phyloP scores from a whole-genome alignment of 2,329 filamentous ascomycete species.

The Trichoderma citrinoviride region DNA sequence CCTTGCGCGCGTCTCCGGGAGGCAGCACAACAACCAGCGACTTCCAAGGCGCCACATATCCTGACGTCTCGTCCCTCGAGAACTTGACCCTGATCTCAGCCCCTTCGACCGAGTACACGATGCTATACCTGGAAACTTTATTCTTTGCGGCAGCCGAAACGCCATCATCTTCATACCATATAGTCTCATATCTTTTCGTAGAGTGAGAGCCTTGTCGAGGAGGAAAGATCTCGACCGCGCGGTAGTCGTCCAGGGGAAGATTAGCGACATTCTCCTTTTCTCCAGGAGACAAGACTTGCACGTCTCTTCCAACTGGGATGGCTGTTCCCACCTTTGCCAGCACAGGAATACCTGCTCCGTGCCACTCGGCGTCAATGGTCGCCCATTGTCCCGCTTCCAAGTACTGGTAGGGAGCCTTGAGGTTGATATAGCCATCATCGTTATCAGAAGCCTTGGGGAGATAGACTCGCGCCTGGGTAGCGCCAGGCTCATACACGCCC shows the following conservation, averaged over 20 bases:
- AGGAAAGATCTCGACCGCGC: constrained; percentile 45
- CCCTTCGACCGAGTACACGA: constrained; percentile 29
- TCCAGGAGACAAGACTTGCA: constrained; percentile 37
- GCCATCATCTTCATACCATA: constrained; percentile 42
- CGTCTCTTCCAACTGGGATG: constrained; percentile 39
- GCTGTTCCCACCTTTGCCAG: constrained; percentile 41
- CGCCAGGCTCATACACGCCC: constrained; percentile 63
- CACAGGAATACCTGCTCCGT: constrained; percentile 41
- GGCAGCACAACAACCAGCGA: constrained; percentile 34
- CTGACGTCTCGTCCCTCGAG: constrained; percentile 32
- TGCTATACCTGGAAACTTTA: constrained; percentile 34
- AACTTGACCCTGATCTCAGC: constrained; percentile 31
- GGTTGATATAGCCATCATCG: constrained; percentile 60
- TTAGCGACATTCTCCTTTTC: constrained; percentile 40
- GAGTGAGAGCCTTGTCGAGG: constrained; percentile 27
- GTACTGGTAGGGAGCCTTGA: constrained; percentile 60
- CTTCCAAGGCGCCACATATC: constrained; percentile 38
- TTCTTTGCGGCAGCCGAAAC: constrained; percentile 34
- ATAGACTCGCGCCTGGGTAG: constrained; percentile 56
- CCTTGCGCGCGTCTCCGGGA: constrained; percentile 31
- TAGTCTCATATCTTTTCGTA: constrained; percentile 30
- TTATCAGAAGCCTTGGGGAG: constrained; percentile 56
- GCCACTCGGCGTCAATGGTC: constrained; percentile 42
- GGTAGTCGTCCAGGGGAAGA: constrained; percentile 42
- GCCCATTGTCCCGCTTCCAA: constrained; percentile 45